Evolutionary conservation across 306 rosid genomes (phyloP), one percentile per base, ranked within the genome.

Genomic region (Fagus sylvatica): DNA sequence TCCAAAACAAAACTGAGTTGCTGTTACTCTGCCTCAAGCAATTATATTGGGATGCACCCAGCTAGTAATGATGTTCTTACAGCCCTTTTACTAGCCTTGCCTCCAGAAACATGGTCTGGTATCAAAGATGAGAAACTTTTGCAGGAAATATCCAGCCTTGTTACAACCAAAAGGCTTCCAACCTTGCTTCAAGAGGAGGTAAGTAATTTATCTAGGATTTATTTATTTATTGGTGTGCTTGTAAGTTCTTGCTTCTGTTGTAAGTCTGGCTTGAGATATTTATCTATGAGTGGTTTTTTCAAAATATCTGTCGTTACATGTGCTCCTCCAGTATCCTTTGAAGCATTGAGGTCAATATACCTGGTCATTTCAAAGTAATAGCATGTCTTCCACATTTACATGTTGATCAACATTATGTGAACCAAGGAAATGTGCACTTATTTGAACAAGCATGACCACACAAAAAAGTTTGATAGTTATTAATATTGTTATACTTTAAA

Each of bases 161-260:
- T 95, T 80, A 88, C 90, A 53, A 80, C 78, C 19, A 90, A 87
- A 77, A 88, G 79, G 69, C 93, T 95, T 77, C 93, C 98, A 48
- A 82, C 84, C 54, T 85, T 95, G 87, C 95, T 95, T 80, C 97
- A 87, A 87, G 97, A 95, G 87, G 98, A 95, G 97, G 98, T 94
- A 85, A 74, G 9, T 72, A 33, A 75, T 69, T 66, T 59, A 71
- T 75, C 34, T 2, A 16, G 37, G 19, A 32, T 17, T 36, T 10
- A 46, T 46, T 43, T 17, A 32, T 4, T 46, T 46, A 46, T 46
- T 46, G 51, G 51, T 46, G 41, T 60, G 34, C 4, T 61, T 12
- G n/a, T 39, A 51, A 51, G 51, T 11, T 60, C 22, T 61, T 5
- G 0, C 69, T 68, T 69, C 33, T 48, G 13, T 60, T 56, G 75